Percentiles rank a stretch among this genome's conserved stretches.
Conservation (phyloP, 805 yeast species). For the Barnettozyma wickerhamii region DNA sequence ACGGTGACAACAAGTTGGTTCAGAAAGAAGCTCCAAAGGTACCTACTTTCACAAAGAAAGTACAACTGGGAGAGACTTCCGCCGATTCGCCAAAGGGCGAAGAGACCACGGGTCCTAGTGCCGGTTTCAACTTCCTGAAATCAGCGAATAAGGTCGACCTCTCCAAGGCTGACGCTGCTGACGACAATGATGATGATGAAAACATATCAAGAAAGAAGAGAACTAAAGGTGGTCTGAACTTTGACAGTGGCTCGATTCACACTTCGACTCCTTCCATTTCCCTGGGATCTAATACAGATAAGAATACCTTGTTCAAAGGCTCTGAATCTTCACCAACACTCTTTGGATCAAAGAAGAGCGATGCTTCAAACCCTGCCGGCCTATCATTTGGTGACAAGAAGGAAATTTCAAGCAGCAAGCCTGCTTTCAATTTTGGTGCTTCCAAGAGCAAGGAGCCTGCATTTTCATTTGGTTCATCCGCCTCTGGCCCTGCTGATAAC, state of each 20-base stretch:
- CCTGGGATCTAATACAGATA: background rate
- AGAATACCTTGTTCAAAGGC: background rate
- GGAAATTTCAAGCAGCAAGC: background rate
- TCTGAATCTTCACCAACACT: background rate
- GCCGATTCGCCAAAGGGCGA: too few species aligned
- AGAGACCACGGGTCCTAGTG: slow-evolving; percentile 25
- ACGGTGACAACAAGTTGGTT: slow-evolving; percentile 14
- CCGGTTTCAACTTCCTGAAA: slow-evolving; percentile 26
- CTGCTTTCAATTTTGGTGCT: slow-evolving; percentile 10
- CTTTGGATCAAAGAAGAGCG: background rate
- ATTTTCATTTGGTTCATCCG: background rate
- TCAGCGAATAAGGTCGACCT: background rate
- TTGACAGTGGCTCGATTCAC: background rate
- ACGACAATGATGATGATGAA: slow-evolving; percentile 1
- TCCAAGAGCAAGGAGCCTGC: too few species aligned
- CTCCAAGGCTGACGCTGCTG: background rate
- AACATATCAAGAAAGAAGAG: slow-evolving; percentile 2
- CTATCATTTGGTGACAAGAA: background rate
- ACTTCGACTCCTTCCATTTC: slow-evolving; percentile 3
- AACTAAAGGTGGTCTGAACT: background rate
- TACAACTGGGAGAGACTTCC: background rate
- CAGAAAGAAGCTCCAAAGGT: slow-evolving; percentile 12
- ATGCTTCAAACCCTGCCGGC: background rate
- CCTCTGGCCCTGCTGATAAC: too few species aligned
- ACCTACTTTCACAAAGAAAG: background rate